Conservation (phyloP, 129 eudicot genomes). For the Deinandra increscens region DNA sequence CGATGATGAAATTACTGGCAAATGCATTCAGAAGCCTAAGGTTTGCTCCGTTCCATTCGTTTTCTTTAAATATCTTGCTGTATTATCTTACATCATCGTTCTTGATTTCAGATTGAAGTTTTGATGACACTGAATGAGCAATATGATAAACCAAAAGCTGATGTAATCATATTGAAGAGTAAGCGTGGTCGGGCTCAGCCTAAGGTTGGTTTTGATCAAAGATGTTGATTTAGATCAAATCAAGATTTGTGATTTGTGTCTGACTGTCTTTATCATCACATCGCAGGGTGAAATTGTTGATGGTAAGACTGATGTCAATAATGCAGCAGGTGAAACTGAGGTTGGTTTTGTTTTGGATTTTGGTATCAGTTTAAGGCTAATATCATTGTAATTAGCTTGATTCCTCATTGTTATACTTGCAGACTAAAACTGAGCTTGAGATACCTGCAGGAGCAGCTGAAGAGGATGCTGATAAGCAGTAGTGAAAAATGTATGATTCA, state of each 20-base stretch:
- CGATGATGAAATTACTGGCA: conserved; percentile 25
- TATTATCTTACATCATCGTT: conserved; percentile 11
- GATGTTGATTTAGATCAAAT: neutral
- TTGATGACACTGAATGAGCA: conserved; percentile 20
- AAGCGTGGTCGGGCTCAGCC: conserved; percentile 13
- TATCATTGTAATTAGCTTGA: neutral
- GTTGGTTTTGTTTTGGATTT: conserved; percentile 11
- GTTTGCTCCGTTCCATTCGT: conserved; percentile 11
- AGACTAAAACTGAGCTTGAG: conserved; percentile 6
- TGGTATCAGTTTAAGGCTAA: neutral
- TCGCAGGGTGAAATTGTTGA: conserved; percentile 12
- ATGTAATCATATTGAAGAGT: conserved; percentile 9
- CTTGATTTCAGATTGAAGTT: conserved; percentile 27
- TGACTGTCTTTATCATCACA: conserved; percentile 15
- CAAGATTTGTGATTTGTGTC: neutral
- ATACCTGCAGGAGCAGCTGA: conserved; percentile 18
- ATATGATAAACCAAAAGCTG: conserved; percentile 20
- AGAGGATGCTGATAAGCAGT: conserved; percentile 5
- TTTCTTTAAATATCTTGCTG: neutral
- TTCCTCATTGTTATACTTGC: neutral
- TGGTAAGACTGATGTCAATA: conserved; percentile 6
- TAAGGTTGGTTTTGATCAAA: conserved; percentile 23
- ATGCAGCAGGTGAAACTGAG: neutral
- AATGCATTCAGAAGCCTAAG: conserved; percentile 25
- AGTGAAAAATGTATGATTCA: conserved; percentile 4